Evolutionary conservation across 148 eudicot genomes (phyloP).

Genomic region (Rhododendron kiyosumense): DNA sequence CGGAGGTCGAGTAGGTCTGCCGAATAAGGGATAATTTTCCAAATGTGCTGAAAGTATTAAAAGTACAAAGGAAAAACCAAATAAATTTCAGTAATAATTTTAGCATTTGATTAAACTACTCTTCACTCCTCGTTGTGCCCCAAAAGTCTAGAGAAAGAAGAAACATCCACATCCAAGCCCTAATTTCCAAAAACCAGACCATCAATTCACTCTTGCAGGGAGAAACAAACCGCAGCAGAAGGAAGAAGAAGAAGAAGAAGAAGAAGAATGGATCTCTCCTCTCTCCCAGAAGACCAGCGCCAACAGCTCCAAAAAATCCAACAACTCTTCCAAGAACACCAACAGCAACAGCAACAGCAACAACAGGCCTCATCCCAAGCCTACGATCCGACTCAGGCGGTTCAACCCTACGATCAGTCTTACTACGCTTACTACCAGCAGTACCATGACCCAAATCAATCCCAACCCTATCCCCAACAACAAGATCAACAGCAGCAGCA

Average conservation of each 20-base stretch:
- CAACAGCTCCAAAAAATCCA: constrained; percentile 20
- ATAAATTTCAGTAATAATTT: no score
- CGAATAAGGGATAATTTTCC: no score
- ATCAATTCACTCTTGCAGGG: neutral
- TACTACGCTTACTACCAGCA: constrained; percentile 11
- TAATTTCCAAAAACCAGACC: neutral
- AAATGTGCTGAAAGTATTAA: no score
- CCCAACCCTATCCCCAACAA: neutral
- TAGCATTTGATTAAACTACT: no score
- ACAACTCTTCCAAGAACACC: constrained; percentile 16
- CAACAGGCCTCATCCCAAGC: neutral
- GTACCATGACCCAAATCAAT: constrained; percentile 9
- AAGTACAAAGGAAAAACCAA: no score
- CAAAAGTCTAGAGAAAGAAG: neutral
- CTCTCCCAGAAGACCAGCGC: constrained; percentile 14
- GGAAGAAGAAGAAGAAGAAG: neutral
- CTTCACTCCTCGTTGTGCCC: no score
- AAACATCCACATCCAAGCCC: neutral
- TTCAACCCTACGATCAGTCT: constrained; percentile 17
- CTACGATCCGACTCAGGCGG: constrained; percentile 9
- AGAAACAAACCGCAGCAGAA: neutral
- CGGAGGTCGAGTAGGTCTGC: no score
- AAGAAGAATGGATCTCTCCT: constrained; percentile 17
- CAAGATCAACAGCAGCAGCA: constrained; percentile 5
- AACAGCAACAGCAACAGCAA: neutral